A percentile compares a stretch with the other conserved stretches of the same genome.
Conservation (phyloP, 805 yeast species). For the Saturnispora galanensis region DNA sequence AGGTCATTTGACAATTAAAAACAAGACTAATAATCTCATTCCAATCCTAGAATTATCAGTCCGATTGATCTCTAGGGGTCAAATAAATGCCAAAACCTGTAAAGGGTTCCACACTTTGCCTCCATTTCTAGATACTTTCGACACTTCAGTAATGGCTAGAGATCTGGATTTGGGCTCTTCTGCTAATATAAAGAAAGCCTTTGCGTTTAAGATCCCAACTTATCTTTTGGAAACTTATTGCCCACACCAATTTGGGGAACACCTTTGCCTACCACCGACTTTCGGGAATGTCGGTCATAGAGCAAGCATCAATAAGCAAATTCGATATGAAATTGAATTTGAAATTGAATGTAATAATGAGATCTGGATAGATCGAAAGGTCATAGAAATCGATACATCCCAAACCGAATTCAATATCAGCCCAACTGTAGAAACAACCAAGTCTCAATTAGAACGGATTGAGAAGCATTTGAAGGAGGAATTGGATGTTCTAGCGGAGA, state of each 20-base stretch:
- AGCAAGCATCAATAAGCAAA: slow-evolving; percentile 30
- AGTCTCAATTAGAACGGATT: slow-evolving; percentile 10
- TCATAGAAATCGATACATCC: slow-evolving; percentile 1
- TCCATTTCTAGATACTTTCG: slow-evolving; percentile 31
- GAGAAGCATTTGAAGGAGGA: slow-evolving; percentile 2
- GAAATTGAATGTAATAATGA: slow-evolving; percentile 23
- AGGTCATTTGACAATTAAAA: slow-evolving; percentile 43
- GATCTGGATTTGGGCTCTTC: no score
- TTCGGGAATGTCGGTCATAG: slow-evolving; percentile 28
- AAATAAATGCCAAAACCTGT: background rate
- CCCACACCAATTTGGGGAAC: slow-evolving; percentile 30
- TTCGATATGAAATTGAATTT: slow-evolving; percentile 43
- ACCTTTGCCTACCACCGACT: slow-evolving; percentile 31
- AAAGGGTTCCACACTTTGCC: background rate
- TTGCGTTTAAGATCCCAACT: slow-evolving; percentile 46
- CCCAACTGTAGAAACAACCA: background rate
- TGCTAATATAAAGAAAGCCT: no score
- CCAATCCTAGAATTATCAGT: slow-evolving; percentile 13
- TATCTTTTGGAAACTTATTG: slow-evolving; percentile 45
- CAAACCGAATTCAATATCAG: background rate
- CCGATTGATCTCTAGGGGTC: slow-evolving; percentile 23
- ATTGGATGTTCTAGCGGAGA: slow-evolving; percentile 7
- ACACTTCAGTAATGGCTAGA: background rate
- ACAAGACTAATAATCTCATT: slow-evolving; percentile 24
- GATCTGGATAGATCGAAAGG: background rate